Percentiles rank a stretch among this genome's conserved stretches.
These are phyloP conservation scores for Pestalotiopsis sp. DNA, from an alignment of 2,329 filamentous ascomycete genomes.

Conservation along the genomic window DNA sequence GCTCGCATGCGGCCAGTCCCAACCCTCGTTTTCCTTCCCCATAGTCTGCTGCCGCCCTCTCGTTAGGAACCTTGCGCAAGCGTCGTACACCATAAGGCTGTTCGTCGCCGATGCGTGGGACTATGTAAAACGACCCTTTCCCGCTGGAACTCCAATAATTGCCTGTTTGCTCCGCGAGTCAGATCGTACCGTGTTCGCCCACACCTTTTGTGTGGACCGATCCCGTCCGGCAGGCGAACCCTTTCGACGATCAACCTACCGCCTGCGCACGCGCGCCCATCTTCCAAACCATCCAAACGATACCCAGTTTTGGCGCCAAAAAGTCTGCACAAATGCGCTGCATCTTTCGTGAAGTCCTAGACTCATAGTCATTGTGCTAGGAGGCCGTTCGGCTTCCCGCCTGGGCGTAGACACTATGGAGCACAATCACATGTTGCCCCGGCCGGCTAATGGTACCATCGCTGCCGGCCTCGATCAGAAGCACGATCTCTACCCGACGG, in stretches of 20 bases:
- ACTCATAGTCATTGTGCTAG: slow-evolving; percentile 16
- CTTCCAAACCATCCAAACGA: slow-evolving; percentile 11
- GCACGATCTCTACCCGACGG: slow-evolving; percentile 16
- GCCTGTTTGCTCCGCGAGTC: slow-evolving; percentile 3
- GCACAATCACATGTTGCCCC: slow-evolving; percentile 50
- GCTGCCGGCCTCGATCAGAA: slow-evolving; percentile 18
- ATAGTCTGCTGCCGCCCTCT: neutral
- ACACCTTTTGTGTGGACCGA: neutral
- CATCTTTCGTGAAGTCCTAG: slow-evolving; percentile 2
- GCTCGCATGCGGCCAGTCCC: neutral
- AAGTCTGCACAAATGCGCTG: slow-evolving; percentile 14
- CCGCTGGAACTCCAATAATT: neutral
- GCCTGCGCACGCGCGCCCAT: neutral
- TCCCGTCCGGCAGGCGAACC: neutral
- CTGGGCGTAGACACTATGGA: slow-evolving; percentile 29
- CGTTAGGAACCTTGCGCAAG: neutral
- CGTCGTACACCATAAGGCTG: slow-evolving; percentile 3
- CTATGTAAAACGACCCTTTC: slow-evolving; percentile 7
- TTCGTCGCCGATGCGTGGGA: neutral
- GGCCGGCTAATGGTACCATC: slow-evolving; percentile 28
- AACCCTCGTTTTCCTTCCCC: neutral
- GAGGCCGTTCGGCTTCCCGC: slow-evolving; percentile 19
- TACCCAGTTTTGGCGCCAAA: slow-evolving; percentile 7
- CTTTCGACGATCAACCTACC: neutral
- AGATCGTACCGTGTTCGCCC: slow-evolving; percentile 1